phyloP scores from a whole-genome alignment of 768 basidiomycete species.

The Tricholoma sp. region DNA sequence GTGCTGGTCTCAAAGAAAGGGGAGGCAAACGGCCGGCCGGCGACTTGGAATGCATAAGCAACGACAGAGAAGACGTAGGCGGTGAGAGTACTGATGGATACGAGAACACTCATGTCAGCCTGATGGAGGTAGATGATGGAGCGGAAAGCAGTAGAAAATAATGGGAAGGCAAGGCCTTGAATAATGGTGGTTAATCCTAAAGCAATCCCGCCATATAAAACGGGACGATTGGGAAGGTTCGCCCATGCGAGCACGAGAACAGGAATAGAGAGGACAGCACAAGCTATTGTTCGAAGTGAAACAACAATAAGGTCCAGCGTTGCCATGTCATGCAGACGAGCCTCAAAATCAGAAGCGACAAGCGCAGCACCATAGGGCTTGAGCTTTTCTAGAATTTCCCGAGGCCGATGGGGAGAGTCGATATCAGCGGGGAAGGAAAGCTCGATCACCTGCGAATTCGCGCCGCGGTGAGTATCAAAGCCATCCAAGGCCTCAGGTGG shows the following conservation, averaged over 20 bases:
- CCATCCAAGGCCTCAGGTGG: conserved; percentile 5
- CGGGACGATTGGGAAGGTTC: conserved; percentile 24
- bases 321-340: conserved; percentile 19
- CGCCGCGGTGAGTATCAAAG: conserved; percentile 7
- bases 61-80: conserved; percentile 38
- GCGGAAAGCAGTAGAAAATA: conserved; percentile 29
- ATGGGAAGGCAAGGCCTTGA: conserved; percentile 30
- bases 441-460: conserved; percentile 3
- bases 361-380: conserved; percentile 13
- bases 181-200: conserved; percentile 34
- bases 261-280: conserved; percentile 30
- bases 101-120: conserved; percentile 34
- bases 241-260: conserved; percentile 41
- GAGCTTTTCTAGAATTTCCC: conserved; percentile 25
- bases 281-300: conserved; percentile 23
- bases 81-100: conserved; percentile 31
- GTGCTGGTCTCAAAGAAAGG: conserved; percentile 40
- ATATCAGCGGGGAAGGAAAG: conserved; percentile 9
- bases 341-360: conserved; percentile 2
- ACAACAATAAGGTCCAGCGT: conserved; percentile 26
- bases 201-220: conserved; percentile 29
- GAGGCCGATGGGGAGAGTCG: conserved; percentile 16
- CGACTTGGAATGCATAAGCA: conserved; percentile 28
- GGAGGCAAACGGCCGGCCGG: conserved; percentile 13
- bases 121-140: conserved; percentile 29